Evolutionary conservation across 208 protist genomes (phyloP), one percentile per base, ranked within the genome.

Genomic region (Naegleria lovaniensis): DNA sequence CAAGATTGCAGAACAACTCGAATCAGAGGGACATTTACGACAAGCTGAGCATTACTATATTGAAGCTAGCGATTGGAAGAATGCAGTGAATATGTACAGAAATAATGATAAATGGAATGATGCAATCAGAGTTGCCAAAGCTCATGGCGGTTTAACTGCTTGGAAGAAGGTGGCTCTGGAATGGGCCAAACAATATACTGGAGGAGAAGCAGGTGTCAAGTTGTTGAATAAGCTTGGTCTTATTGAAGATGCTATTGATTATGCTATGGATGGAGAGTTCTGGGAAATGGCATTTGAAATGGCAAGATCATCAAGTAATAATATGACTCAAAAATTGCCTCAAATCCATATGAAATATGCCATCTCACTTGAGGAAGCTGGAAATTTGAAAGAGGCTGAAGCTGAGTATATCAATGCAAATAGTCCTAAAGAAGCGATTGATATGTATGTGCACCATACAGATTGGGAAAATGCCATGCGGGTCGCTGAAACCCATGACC

Each of bases 81-180:
- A 95, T 6, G 98, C 97, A 39, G 96, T 98, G 33, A 98, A 98
- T 92, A 99, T 99, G 98, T 99, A 99, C 95, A 94, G 97, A 86
- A 96, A 97, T 84, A 94, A 93, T 33, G 97, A 98, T 59, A 94
- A 97, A 94, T 99, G 98, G 97, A 97, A 99, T 83, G 98, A 99
- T 90, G 98, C 98, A 6, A 97, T 99, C 93, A 96, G 98, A 89
- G 97, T 99, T 13, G 98, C 98, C 22, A 98, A 98, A 94, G 93
- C 95, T 88, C 95, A 98, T 93, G 98, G 97, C 88, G 98, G 97
- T 51, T 94, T 94, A 33, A 97, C 96, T 92, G 96, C 96, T 6
- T 94, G 96, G 22, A 97, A 97, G 94, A 97, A 99, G 92, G 97
- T 98, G 5, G 97, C 98, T 22, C 95, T 97, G 76, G 96, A 96